phyloP scores from a whole-genome alignment of 768 basidiomycete species.

The Rhizopogon sp. region DNA sequence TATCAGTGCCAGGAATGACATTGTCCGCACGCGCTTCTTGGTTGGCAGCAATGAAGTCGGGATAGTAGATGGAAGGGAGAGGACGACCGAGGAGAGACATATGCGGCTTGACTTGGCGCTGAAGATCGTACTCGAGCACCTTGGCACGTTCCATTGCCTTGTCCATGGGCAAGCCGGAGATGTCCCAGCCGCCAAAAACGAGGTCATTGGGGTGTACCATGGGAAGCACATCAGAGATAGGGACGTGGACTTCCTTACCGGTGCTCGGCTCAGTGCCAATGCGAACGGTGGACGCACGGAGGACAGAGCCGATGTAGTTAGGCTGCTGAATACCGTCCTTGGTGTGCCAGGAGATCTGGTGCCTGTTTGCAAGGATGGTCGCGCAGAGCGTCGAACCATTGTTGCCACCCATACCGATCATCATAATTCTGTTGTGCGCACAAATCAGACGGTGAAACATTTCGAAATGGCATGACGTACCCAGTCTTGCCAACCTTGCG shows the following conservation, averaged over 20 bases:
- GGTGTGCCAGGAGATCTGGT: constrained; percentile 93
- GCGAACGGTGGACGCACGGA: constrained; percentile 92
- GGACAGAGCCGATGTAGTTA: constrained; percentile 96
- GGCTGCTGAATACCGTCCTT: constrained; percentile 89
- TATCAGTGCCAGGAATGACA: constrained; percentile 78
- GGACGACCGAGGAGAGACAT: constrained; percentile 80
- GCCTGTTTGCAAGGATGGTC: constrained; percentile 92
- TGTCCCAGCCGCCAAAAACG: constrained; percentile 98
- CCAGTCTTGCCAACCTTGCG: constrained; percentile 87
- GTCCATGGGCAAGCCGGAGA: constrained; percentile 80
- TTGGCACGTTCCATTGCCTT: constrained; percentile 90
- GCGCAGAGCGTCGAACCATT: constrained; percentile 94
- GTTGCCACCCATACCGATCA: constrained; percentile 97
- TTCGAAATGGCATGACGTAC: constrained; percentile 41
- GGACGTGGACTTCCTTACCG: constrained; percentile 89
- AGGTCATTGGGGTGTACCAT: constrained; percentile 99
- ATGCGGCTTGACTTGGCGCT: constrained; percentile 87
- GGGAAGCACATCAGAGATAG: constrained; percentile 87
- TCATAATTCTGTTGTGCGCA: constrained; percentile 68
- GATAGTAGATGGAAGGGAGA: constrained; percentile 94
- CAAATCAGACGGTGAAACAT: constrained; percentile 2
- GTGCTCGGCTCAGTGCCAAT: constrained; percentile 77
- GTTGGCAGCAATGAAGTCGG: constrained; percentile 97
- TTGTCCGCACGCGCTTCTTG: constrained; percentile 97
- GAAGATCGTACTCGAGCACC: constrained; percentile 94